Conservation (phyloP, 1,139 yeast genomes). For the Pichia sp. region DNA sequence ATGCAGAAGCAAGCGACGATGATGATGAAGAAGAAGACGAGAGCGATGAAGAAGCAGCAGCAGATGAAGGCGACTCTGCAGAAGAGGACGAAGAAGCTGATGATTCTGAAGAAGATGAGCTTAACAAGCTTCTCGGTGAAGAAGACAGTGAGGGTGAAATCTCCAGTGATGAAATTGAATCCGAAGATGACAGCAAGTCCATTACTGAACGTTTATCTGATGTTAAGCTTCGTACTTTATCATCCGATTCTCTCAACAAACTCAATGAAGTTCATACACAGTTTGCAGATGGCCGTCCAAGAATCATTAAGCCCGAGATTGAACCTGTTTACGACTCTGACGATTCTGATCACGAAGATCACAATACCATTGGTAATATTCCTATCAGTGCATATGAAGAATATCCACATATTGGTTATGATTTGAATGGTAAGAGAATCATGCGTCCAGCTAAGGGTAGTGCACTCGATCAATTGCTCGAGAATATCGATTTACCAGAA, state of each 20-base stretch:
- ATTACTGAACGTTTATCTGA: constrained; percentile 51
- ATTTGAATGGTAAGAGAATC: constrained; percentile 93
- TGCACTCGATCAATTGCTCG: constrained; percentile 84
- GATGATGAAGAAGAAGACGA: constrained; percentile 29
- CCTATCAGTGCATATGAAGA: constrained; percentile 93
- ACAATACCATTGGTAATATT: constrained; percentile 86
- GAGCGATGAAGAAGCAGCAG: no score
- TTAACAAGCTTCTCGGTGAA: constrained; percentile 41
- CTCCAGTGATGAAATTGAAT: constrained; percentile 30
- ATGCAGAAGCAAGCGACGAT: constrained; percentile 26
- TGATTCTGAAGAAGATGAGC: constrained; percentile 52
- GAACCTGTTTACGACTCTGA: constrained; percentile 91
- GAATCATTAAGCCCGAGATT: constrained; percentile 80
- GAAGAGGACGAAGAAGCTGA: constrained; percentile 31
- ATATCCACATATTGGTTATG: constrained; percentile 96
- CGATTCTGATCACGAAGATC: constrained; percentile 80
- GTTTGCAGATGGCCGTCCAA: constrained; percentile 73
- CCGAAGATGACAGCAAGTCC: constrained; percentile 43
- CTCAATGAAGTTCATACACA: constrained; percentile 37
- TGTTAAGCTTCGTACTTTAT: constrained; percentile 43
- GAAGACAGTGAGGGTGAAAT: constrained; percentile 18
- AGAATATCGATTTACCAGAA: constrained; percentile 86
- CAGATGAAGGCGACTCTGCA: constrained; percentile 30
- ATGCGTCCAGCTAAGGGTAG: constrained; percentile 99
- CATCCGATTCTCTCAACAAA: constrained; percentile 31